Percentiles rank a stretch among this genome's conserved stretches.
Evolutionary conservation across 1,284 basidiomycete genomes (phyloP).

Genomic region (Ganoderma lingzhi): DNA sequence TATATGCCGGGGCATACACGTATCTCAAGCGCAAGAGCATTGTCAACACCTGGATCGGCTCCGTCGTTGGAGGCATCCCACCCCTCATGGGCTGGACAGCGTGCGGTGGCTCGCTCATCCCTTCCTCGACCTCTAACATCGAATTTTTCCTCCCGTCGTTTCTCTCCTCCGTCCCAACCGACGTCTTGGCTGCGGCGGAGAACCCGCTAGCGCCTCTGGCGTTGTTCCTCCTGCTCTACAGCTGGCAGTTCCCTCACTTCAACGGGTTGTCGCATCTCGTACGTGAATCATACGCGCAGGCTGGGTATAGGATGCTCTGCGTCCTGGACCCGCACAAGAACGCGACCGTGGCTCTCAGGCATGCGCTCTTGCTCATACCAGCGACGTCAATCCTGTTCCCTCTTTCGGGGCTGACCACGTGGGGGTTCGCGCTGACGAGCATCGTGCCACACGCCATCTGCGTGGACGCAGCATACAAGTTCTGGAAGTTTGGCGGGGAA

Average conservation of each 20-base stretch:
- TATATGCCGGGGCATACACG: slow-evolving; percentile 95
- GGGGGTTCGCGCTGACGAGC: slow-evolving; percentile 85
- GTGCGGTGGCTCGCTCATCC: slow-evolving; percentile 84
- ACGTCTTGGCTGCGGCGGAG: slow-evolving; percentile 58
- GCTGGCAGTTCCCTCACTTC: slow-evolving; percentile 99
- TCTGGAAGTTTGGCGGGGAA: slow-evolving; percentile 82
- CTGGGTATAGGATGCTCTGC: slow-evolving; percentile 94
- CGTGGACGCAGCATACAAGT: slow-evolving; percentile 75
- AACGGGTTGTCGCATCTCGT: slow-evolving; percentile 92
- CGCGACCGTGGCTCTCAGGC: slow-evolving; percentile 86
- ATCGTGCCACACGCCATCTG: slow-evolving; percentile 82
- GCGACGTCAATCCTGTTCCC: slow-evolving; percentile 87
- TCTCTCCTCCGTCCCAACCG: slow-evolving; percentile 46
- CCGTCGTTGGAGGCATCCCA: slow-evolving; percentile 92
- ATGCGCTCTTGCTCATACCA: slow-evolving; percentile 83
- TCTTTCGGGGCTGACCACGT: slow-evolving; percentile 87
- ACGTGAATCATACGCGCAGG: slow-evolving; percentile 90
- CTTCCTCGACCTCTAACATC: slow-evolving; percentile 64
- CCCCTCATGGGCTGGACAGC: slow-evolving; percentile 99
- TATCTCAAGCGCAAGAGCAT: slow-evolving; percentile 91
- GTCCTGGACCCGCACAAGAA: slow-evolving; percentile 86
- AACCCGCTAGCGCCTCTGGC: slow-evolving; percentile 83
- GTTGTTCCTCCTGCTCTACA: slow-evolving; percentile 86
- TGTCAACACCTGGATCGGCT: slow-evolving; percentile 96
- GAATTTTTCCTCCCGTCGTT: slow-evolving; percentile 65